Percentiles rank a stretch among this genome's conserved stretches.
Evolutionary conservation across 495 filamentous ascomycete species (phyloP).

Genomic region (Penicillium diatomitis): DNA sequence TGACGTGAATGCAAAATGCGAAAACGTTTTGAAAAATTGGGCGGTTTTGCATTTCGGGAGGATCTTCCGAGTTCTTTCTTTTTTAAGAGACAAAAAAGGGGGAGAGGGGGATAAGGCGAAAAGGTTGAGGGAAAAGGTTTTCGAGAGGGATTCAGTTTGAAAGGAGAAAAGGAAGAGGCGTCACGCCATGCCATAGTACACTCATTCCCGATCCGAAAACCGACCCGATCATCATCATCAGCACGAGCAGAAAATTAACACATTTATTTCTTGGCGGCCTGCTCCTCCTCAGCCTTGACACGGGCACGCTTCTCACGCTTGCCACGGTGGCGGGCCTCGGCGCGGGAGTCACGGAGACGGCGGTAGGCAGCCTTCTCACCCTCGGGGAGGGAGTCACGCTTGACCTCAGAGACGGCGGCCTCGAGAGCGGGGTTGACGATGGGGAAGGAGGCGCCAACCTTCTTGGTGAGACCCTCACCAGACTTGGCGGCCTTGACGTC

Average conservation of each 20-base stretch:
- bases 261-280: constrained; percentile 84
- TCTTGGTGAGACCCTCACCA: constrained; percentile 43
- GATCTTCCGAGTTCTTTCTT: constrained; percentile 34
- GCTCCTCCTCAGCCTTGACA: constrained; percentile 86
- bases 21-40: constrained; percentile 21
- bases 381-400: constrained; percentile 68
- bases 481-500: constrained; percentile 69
- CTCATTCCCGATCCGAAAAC: constrained; percentile 35
- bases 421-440: constrained; percentile 55
- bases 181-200: constrained; percentile 38
- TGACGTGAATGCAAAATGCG: not conserved
- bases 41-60: constrained; percentile 35
- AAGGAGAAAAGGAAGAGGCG: constrained; percentile 23
- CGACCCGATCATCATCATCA: constrained; percentile 43
- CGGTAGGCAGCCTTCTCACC: constrained; percentile 75
- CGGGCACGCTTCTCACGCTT: constrained; percentile 86
- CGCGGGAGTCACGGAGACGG: constrained; percentile 75
- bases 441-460: constrained; percentile 52
- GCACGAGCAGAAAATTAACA: constrained; percentile 35
- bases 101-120: constrained; percentile 9
- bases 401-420: constrained; percentile 64
- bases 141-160: constrained; percentile 20
- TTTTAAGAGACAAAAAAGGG: constrained; percentile 26
- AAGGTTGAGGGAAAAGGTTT: constrained; percentile 7
- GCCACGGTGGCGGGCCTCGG: constrained; percentile 72